Evolutionary conservation across 2,329 filamentous ascomycete genomes (phyloP).

Genomic region (Blumeria hordei): DNA sequence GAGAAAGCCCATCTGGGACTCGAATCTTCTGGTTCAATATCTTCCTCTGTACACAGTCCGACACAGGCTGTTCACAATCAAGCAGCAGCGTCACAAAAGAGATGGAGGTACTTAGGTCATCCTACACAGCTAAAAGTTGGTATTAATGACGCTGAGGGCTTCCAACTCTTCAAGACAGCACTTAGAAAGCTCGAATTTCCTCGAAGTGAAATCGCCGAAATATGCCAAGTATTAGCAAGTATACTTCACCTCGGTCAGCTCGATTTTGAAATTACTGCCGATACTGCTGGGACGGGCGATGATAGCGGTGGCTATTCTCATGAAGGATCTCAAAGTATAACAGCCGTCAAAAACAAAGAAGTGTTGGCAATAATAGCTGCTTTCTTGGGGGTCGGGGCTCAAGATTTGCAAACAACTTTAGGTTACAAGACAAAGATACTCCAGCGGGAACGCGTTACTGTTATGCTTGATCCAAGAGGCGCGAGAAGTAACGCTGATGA

Average conservation of each 20-base stretch:
- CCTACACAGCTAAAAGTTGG: constrained; percentile 92
- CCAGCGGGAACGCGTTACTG: constrained; percentile 86
- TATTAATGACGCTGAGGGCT: constrained; percentile 86
- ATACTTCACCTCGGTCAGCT: constrained; percentile 97
- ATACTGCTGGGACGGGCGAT: constrained; percentile 56
- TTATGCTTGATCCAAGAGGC: constrained; percentile 85
- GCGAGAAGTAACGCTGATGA: constrained; percentile 85
- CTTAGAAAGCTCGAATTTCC: constrained; percentile 86
- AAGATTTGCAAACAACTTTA: constrained; percentile 66
- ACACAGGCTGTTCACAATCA: constrained; percentile 21
- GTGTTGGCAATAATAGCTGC: constrained; percentile 66
- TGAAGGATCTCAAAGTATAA: constrained; percentile 69
- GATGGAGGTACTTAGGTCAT: constrained; percentile 92
- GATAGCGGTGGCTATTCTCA: constrained; percentile 94
- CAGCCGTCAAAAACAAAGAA: constrained; percentile 83
- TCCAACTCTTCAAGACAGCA: constrained; percentile 93
- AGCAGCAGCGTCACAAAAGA: constrained; percentile 32
- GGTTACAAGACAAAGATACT: constrained; percentile 96
- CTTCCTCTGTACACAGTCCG: constrained; percentile 19
- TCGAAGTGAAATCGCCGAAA: constrained; percentile 78
- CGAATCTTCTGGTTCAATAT: constrained; percentile 17
- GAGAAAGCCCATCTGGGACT: constrained; percentile 71
- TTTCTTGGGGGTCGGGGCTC: constrained; percentile 69
- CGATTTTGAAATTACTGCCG: constrained; percentile 65
- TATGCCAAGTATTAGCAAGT: constrained; percentile 79